Base-by-base conservation (phyloP, 768 basidiomycete genomes). In the Chalciporus chontae region DNA sequence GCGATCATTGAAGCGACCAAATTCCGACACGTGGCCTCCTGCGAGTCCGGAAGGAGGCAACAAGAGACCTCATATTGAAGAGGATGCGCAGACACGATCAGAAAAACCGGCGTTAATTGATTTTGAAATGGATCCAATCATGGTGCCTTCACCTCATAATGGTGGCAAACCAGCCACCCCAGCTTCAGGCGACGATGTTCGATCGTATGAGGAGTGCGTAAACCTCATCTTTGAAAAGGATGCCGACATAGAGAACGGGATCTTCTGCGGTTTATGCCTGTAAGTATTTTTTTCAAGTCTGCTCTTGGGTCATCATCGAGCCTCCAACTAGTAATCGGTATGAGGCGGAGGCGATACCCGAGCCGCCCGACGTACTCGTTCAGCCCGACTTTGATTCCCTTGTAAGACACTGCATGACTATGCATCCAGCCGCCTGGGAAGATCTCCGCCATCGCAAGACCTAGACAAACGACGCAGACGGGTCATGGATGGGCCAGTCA, bases 371-470 rank as follows among this genome's bases (percentile, higher is more conserved):
- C 31, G 50, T 70, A 8, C 43, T 68, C 18, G 32, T 63, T 40
- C 44, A 54, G 24, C 66, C 67, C 6, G 52, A 56, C 13, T 66
- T 73, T 32, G 74, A 78, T 40, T 64, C 72, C 42, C 70, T 79
- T n/a, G 61, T 77, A 4, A 64, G 59, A 37, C 83, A 84, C 56
- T 79, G 76, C 59, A 62, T 67, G 54, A 64, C 58, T 13, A 74
- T 77, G 52, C 83, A 84, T 44, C 71, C 71, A 4, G 54, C 66
- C 4, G 76, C 72, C 15, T 84, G 81, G 80, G 63, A 73, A n/a
- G 61, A 63, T 23, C 54, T 78, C 31, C 73, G 55, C 23, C 39
- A 46, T 43, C 53, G 43, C 45, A 64, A 51, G 39, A 45, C 21
- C n/a, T 64, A 45, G 36, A 3, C 26, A 29, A 26, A 45, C 13